These are phyloP conservation scores for Aspergillus unguis DNA, from an alignment of 2,329 filamentous ascomycete species.

Conservation along the genomic window DNA sequence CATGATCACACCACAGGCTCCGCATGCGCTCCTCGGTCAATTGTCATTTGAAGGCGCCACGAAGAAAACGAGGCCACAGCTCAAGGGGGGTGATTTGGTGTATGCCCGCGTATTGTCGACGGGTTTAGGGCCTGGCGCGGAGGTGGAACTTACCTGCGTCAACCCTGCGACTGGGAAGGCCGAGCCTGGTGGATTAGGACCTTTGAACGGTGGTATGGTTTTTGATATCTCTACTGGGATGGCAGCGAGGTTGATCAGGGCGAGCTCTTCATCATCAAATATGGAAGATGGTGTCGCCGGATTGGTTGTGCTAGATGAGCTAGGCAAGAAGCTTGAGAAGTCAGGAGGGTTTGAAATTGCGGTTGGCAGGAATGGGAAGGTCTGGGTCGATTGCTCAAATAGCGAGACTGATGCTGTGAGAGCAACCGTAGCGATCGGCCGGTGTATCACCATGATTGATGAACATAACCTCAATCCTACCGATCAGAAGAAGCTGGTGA, in stretches of 20 bases:
- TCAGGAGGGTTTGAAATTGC: conserved; percentile 79
- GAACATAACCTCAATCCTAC: conserved; percentile 47
- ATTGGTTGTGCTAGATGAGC: conserved; percentile 72
- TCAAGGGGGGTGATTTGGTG: conserved; percentile 72
- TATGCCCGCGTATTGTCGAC: conserved; percentile 81
- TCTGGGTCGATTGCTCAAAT: conserved; percentile 77
- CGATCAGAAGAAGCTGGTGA: conserved; percentile 48
- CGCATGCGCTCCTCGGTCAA: conserved; percentile 70
- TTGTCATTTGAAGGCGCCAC: conserved; percentile 90
- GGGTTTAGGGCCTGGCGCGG: conserved; percentile 77
- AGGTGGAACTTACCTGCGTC: conserved; percentile 87
- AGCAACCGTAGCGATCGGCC: conserved; percentile 73
- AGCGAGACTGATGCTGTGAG: conserved; percentile 57
- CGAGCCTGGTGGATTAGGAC: conserved; percentile 82
- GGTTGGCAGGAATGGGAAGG: conserved; percentile 83
- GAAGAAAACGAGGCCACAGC: conserved; percentile 83
- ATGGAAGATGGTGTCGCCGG: conserved; percentile 53
- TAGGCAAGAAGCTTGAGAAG: conserved; percentile 67
- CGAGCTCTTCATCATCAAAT: conserved; percentile 37
- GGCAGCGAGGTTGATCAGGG: conserved; percentile 66
- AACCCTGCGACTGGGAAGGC: conserved; percentile 81
- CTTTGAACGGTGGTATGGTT: conserved; percentile 79
- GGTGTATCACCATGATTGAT: conserved; percentile 75
- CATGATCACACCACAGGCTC: conserved; percentile 63
- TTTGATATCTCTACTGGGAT: conserved; percentile 77